A percentile compares a stretch with the other conserved stretches of the same genome.
Conservation (phyloP, 768 basidiomycete genomes). For the Daedalea quercina region DNA sequence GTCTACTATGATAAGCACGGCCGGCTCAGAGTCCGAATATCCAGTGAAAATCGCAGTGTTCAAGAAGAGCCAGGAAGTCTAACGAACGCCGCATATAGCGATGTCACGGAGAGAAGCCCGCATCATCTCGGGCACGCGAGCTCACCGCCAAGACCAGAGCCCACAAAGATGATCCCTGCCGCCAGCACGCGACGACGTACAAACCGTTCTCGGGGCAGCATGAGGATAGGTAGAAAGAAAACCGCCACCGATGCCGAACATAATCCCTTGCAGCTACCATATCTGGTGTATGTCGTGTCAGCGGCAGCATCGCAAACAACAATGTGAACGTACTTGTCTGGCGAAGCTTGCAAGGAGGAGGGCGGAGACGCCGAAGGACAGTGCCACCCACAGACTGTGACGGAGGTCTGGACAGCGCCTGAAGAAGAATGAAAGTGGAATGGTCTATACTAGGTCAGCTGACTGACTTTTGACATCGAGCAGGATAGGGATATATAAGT, state of each 20-base stretch:
- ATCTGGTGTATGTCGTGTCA: conserved; percentile 4
- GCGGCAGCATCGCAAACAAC: background rate
- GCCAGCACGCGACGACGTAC: conserved; percentile 13
- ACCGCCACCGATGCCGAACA: conserved; percentile 12
- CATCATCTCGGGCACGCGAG: too few species aligned
- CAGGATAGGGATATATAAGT: too few species aligned
- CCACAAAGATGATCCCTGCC: conserved; percentile 14
- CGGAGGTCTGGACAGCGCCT: too few species aligned
- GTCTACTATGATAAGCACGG: conserved; percentile 9
- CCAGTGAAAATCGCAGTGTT: conserved; percentile 14
- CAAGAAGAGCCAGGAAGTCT: conserved; percentile 11
- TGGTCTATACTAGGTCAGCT: too few species aligned
- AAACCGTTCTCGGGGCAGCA: conserved; percentile 15
- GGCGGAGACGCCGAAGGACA: conserved; percentile 3
- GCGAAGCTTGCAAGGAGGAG: conserved; percentile 14
- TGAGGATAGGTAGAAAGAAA: conserved; percentile 9
- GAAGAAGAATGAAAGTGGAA: too few species aligned
- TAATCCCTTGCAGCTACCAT: conserved; percentile 17
- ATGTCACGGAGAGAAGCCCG: too few species aligned
- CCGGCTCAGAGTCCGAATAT: conserved; percentile 15
- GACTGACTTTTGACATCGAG: too few species aligned
- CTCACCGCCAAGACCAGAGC: conserved; percentile 12
- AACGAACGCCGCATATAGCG: conserved; percentile 10
- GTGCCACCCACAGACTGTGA: conserved; percentile 11
- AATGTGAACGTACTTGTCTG: conserved; percentile 5